Conservation (phyloP, 129 eudicot species). For the Flaveria bidentis region DNA sequence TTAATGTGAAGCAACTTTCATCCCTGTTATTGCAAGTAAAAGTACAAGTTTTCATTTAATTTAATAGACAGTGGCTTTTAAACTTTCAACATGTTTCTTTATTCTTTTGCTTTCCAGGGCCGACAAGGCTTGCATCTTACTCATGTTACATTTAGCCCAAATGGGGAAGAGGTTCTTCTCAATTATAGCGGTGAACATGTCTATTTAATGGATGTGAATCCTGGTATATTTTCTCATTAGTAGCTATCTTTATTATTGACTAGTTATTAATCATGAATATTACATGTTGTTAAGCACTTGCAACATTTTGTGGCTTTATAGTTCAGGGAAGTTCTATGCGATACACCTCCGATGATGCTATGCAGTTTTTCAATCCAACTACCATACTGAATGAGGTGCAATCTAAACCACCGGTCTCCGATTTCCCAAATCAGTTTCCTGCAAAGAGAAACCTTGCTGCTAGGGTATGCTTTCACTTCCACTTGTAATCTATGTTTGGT, state of each 20-base stretch:
- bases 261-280: neutral
- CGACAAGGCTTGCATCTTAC: constrained; percentile 73
- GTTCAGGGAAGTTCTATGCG: constrained; percentile 48
- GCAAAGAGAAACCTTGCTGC: constrained; percentile 46
- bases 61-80: neutral
- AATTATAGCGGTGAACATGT: constrained; percentile 92
- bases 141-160: constrained; percentile 87
- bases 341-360: constrained; percentile 73
- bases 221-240: constrained; percentile 45
- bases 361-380: constrained; percentile 53
- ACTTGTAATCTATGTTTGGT: neutral
- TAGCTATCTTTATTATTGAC: neutral
- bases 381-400: constrained; percentile 57
- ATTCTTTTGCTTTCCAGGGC: constrained; percentile 47
- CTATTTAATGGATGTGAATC: constrained; percentile 77
- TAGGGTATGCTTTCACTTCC: constrained; percentile 42
- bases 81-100: constrained; percentile 9
- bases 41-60: constrained; percentile 1
- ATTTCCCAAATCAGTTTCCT: constrained; percentile 45
- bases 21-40: neutral
- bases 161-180: constrained; percentile 87
- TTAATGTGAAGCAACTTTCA: neutral
- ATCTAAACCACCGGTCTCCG: constrained; percentile 44
- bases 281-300: neutral
- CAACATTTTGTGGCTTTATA: constrained; percentile 27